Conservation (phyloP, 495 filamentous ascomycete species). For the Xylona heveae region DNA sequence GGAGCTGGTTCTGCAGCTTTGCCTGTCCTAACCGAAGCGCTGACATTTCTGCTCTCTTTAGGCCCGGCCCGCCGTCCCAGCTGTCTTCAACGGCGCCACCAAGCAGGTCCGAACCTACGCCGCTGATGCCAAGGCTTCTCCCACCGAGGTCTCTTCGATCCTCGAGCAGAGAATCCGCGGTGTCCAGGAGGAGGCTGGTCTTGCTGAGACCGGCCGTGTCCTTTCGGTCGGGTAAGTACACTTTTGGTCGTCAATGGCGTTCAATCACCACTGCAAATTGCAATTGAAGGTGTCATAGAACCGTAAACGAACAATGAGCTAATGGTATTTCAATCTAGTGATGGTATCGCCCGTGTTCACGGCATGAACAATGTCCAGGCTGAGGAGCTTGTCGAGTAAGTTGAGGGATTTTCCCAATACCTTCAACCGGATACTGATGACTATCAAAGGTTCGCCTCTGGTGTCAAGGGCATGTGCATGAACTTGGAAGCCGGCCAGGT, state of each 20-base stretch:
- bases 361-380: constrained; percentile 99
- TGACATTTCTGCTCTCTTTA: neutral
- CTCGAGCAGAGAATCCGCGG: constrained; percentile 97
- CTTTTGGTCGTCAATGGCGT: neutral
- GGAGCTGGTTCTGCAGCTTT: too few species aligned
- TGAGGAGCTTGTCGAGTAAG: constrained; percentile 99
- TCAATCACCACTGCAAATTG: constrained; percentile 16
- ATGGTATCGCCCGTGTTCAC: constrained; percentile 99
- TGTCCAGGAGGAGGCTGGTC: constrained; percentile 84
- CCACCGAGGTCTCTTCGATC: constrained; percentile 97
- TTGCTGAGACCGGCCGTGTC: constrained; percentile 97
- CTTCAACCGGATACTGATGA: constrained; percentile 17
- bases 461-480: constrained; percentile 99
- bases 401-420: constrained; percentile 11
- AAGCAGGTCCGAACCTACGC: constrained; percentile 80
- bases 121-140: constrained; percentile 78
- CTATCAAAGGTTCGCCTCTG: constrained; percentile 74
- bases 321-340: constrained; percentile 31
- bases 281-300: too few species aligned
- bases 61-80: neutral
- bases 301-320: constrained; percentile 1
- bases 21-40: too few species aligned
- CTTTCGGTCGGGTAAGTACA: constrained; percentile 90
- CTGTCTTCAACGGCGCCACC: constrained; percentile 36
- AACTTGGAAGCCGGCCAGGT: constrained; percentile 99